Conservation (phyloP, 352 stramenopile species). For the Phytophthora sp. region DNA sequence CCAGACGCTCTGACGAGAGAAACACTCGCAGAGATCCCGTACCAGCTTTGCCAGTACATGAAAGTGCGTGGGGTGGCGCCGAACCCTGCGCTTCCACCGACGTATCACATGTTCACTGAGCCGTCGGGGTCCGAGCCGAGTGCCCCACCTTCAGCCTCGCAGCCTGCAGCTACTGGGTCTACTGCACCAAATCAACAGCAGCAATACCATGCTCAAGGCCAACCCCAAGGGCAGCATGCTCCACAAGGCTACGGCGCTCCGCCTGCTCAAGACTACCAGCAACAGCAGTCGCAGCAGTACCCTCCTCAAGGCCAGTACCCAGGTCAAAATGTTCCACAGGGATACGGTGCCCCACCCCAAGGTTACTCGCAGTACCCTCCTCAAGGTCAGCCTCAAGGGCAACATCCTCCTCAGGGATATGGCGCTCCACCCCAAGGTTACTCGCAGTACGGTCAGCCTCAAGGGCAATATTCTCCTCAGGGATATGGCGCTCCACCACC, state of each 20-base stretch:
- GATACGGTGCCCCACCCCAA: slow-evolving; percentile 14
- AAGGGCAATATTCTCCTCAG: slow-evolving; percentile 14
- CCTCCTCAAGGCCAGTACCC: slow-evolving; percentile 11
- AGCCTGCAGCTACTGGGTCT: slow-evolving; percentile 22
- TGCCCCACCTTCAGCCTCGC: slow-evolving; percentile 12
- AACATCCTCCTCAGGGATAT: slow-evolving; percentile 12
- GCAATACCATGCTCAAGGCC: slow-evolving; percentile 20
- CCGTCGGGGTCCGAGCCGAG: slow-evolving; percentile 21
- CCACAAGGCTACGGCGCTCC: slow-evolving; percentile 13
- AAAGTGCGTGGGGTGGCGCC: slow-evolving; percentile 60
- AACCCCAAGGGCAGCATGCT: slow-evolving; percentile 31
- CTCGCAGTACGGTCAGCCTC: no score
- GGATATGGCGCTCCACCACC: slow-evolving; percentile 24
- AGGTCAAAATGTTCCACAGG: slow-evolving; percentile 15
- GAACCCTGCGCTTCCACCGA: slow-evolving; percentile 51
- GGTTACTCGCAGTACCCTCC: slow-evolving; percentile 17
- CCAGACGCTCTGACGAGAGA: slow-evolving; percentile 51
- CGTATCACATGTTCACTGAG: slow-evolving; percentile 53
- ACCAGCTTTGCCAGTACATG: slow-evolving; percentile 83
- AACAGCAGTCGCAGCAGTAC: no score
- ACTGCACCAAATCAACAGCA: slow-evolving; percentile 10
- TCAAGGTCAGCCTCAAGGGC: slow-evolving; percentile 12
- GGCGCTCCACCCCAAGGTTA: slow-evolving; percentile 33
- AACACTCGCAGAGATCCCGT: slow-evolving; percentile 75
- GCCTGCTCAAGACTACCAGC: slow-evolving; percentile 17